Evolutionary conservation across 83 land plant genomes (phyloP).

Genomic region (Isoetes engelmannii): DNA sequence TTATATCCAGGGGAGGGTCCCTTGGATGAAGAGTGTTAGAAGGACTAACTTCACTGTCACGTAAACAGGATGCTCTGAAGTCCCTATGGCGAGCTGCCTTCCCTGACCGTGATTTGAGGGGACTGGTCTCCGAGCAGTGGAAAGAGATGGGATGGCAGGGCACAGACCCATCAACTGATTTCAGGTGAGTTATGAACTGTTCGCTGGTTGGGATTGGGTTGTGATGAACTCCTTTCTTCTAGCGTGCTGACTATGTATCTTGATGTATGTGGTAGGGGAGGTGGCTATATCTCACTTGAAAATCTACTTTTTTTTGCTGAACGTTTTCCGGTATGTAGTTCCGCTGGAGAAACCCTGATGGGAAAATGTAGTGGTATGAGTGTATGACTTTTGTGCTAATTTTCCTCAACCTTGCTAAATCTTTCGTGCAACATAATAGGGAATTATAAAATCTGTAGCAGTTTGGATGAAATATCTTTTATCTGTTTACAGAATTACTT

Average conservation of each 20-base stretch:
- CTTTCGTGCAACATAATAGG: too few relatives aligned
- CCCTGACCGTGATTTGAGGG: slow-evolving; percentile 47
- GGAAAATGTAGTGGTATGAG: too few relatives aligned
- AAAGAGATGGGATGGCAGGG: slow-evolving; percentile 99
- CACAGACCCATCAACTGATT: slow-evolving; percentile 84
- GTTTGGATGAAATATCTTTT: too few relatives aligned
- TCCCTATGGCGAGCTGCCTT: slow-evolving; percentile 68
- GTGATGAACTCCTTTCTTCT: too few relatives aligned
- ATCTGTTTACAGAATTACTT: too few relatives aligned
- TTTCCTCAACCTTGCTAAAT: background rate
- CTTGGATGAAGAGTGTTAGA: background rate
- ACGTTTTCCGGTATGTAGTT: slow-evolving; percentile 41
- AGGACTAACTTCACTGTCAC: background rate
- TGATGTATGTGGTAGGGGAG: slow-evolving; percentile 44
- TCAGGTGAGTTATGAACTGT: slow-evolving; percentile 28
- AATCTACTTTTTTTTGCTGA: slow-evolving; percentile 59
- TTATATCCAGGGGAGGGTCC: background rate
- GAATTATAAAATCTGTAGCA: too few relatives aligned
- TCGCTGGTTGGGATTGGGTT: too few relatives aligned
- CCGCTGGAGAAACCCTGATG: background rate
- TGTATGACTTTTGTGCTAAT: too few relatives aligned
- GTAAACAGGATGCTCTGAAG: slow-evolving; percentile 57
- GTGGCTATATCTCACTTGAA: slow-evolving; percentile 62
- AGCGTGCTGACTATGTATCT: too few relatives aligned
- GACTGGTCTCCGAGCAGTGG: slow-evolving; percentile 84